Conservation (phyloP, 345 rosid genomes). For the Raphanus raphanistrum region DNA sequence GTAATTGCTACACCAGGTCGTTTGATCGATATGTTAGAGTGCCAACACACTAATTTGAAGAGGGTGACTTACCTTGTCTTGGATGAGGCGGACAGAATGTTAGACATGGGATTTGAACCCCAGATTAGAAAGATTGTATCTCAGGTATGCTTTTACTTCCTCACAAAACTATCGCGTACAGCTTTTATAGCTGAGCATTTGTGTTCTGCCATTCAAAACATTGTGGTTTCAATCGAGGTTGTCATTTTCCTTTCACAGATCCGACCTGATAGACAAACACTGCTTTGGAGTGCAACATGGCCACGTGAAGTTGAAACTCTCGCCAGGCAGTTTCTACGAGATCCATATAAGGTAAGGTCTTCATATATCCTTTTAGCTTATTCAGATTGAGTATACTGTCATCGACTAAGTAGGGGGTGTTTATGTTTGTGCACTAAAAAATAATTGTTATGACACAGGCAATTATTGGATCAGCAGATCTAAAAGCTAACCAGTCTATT, state of each 20-base stretch:
- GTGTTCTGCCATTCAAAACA: background rate
- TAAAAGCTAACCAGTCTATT: conserved; percentile 45
- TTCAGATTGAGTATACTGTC: conserved; percentile 7
- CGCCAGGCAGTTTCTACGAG: conserved; percentile 82
- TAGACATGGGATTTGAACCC: conserved; percentile 41
- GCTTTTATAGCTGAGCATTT: background rate
- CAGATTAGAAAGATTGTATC: conserved; percentile 86
- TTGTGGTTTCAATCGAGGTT: conserved; percentile 10
- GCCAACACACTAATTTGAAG: conserved; percentile 73
- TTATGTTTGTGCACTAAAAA: background rate
- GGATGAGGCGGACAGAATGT: conserved; percentile 98
- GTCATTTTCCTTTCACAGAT: conserved; percentile 51
- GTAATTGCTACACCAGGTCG: conserved; percentile 99
- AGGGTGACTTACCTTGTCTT: conserved; percentile 93
- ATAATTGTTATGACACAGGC: background rate
- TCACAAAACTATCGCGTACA: background rate
- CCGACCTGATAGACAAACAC: conserved; percentile 95
- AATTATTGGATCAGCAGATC: background rate
- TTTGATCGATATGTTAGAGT: conserved; percentile 89
- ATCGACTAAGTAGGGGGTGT: background rate
- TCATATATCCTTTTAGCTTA: background rate
- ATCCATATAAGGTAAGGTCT: conserved; percentile 74
- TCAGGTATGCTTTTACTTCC: conserved; percentile 52
- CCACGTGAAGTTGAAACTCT: conserved; percentile 89
- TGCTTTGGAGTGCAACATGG: conserved; percentile 99